These are phyloP conservation scores for Ceriops zippeliana DNA, from an alignment of 345 rosid genomes.

Conservation along the genomic window DNA sequence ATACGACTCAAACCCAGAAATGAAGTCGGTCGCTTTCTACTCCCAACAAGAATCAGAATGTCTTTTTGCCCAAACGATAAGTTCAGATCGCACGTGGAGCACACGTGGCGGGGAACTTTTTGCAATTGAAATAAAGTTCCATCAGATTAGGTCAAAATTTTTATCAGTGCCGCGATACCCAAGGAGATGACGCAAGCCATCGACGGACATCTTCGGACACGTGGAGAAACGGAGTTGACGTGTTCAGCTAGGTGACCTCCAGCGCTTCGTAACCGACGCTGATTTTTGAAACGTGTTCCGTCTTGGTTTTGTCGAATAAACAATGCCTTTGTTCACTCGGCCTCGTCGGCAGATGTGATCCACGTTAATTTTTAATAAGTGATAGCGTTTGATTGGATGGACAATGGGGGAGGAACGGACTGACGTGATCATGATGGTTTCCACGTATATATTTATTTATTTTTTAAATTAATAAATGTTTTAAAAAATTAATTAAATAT, in stretches of 20 bases:
- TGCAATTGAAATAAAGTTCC: neutral
- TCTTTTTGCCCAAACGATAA: neutral
- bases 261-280: too few relatives aligned
- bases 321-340: too few relatives aligned
- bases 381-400: too few relatives aligned
- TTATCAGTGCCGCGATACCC: neutral
- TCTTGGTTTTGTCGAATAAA: too few relatives aligned
- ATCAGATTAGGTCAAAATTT: neutral
- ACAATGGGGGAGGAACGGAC: too few relatives aligned
- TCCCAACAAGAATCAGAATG: too few relatives aligned
- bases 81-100: neutral
- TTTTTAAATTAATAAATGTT: too few relatives aligned
- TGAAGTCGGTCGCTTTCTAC: neutral
- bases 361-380: too few relatives aligned
- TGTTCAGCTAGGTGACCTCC: neutral
- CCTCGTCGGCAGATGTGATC: too few relatives aligned
- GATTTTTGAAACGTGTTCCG: neutral
- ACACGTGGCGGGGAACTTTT: neutral
- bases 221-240: slow-evolving; percentile 12
- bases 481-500: too few relatives aligned
- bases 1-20: neutral
- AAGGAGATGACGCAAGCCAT: neutral
- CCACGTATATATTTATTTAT: too few relatives aligned
- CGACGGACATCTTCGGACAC: neutral
- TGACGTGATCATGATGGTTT: too few relatives aligned